phyloP scores from a whole-genome alignment of 495 filamentous ascomycete genomes.

The Astrocystis sublimbata region DNA sequence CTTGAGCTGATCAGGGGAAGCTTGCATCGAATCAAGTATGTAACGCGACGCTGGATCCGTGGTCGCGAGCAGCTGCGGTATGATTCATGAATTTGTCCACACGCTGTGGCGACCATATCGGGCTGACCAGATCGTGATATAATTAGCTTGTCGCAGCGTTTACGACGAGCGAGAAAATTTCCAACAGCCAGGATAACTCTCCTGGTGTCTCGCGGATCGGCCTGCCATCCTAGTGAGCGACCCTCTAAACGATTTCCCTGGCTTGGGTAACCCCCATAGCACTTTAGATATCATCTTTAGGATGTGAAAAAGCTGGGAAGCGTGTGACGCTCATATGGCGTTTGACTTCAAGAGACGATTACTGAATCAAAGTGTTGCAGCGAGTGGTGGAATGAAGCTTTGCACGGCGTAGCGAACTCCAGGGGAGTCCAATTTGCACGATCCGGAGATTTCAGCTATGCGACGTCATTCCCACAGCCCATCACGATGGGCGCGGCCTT shows the following conservation, averaged over 20 bases:
- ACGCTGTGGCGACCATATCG: background rate
- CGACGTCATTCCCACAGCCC: slow-evolving; percentile 63
- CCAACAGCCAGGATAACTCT: slow-evolving; percentile 56
- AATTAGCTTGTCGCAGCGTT: slow-evolving; percentile 32
- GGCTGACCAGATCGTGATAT: background rate
- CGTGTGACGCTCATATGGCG: too few relatives aligned
- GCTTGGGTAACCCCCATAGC: too few relatives aligned
- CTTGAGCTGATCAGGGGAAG: slow-evolving; percentile 12
- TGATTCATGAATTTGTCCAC: slow-evolving; percentile 14
- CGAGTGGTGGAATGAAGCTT: slow-evolving; percentile 56
- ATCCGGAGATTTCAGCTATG: slow-evolving; percentile 48
- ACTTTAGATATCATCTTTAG: too few relatives aligned
- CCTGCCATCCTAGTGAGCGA: slow-evolving; percentile 46
- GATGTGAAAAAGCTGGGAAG: too few relatives aligned
- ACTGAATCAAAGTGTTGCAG: too few relatives aligned
- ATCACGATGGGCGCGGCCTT: slow-evolving; percentile 62
- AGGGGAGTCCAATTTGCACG: slow-evolving; percentile 34
- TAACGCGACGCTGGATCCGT: slow-evolving; percentile 38
- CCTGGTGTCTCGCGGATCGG: slow-evolving; percentile 59
- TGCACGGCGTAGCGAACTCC: slow-evolving; percentile 45
- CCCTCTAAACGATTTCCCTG: too few relatives aligned
- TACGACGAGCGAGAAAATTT: slow-evolving; percentile 51
- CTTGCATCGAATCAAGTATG: slow-evolving; percentile 47
- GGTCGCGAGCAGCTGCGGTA: slow-evolving; percentile 43
- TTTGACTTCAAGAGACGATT: too few relatives aligned